A percentile compares a stretch with the other conserved stretches of the same genome.
These are phyloP conservation scores for Protomyces lactucae-debilis DNA, from an alignment of 1,139 yeast species.

Conservation along the genomic window DNA sequence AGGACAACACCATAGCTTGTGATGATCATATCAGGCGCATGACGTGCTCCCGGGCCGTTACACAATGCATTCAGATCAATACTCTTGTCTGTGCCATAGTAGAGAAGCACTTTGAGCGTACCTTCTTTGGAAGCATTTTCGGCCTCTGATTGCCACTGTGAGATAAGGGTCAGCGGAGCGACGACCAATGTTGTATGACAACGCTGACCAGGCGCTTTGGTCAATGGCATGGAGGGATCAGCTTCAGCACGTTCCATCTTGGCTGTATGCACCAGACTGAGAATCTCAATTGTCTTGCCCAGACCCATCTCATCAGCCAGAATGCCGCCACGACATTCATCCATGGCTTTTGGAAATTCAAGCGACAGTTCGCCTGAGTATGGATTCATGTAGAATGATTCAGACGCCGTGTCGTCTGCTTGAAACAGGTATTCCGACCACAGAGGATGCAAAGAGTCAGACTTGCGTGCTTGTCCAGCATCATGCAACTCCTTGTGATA, in stretches of 20 bases:
- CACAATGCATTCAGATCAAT: constrained; percentile 45
- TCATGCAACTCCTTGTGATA: constrained; percentile 52
- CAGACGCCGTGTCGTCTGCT: constrained; percentile 32
- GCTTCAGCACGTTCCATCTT: constrained; percentile 19
- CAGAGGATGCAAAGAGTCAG: constrained; percentile 71
- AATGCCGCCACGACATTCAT: constrained; percentile 70
- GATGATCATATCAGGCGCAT: constrained; percentile 62
- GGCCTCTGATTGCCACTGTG: constrained; percentile 86
- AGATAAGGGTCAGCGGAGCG: constrained; percentile 82
- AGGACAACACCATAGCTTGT: constrained; percentile 88
- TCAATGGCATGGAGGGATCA: constrained; percentile 1
- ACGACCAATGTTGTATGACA: constrained; percentile 68
- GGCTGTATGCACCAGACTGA: constrained; percentile 56
- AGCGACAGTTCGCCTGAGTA: constrained; percentile 76
- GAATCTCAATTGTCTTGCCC: constrained; percentile 83
- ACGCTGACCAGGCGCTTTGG: constrained; percentile 37
- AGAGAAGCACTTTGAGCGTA: constrained; percentile 44
- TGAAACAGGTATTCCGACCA: constrained; percentile 87
- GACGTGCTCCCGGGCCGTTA: constrained; percentile 39
- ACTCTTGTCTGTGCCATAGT: constrained; percentile 62
- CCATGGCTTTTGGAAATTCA: constrained; percentile 51
- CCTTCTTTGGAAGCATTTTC: constrained; percentile 47
- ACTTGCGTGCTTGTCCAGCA: constrained; percentile 36
- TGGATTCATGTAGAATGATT: constrained; percentile 66
- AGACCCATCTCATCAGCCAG: constrained; percentile 98